Base-by-base conservation (phyloP, 2,329 filamentous ascomycete species). In the Atkinsonella hypoxylon region DNA sequence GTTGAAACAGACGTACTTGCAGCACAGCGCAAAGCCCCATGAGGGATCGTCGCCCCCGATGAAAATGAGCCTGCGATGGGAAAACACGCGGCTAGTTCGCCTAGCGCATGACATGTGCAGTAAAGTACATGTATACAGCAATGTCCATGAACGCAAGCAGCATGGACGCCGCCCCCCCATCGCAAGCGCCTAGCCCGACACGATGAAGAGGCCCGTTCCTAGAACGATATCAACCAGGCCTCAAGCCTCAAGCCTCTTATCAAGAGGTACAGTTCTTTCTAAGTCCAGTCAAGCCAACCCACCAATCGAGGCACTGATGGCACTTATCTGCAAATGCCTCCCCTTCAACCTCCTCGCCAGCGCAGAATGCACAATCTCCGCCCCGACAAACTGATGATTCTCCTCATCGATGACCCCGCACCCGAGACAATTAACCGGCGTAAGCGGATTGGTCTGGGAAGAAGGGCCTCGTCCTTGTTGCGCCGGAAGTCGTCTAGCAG, bases 291-390 rank as follows among this genome's bases (percentile, higher is more conserved):
- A 30, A 43, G n/a, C 10, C 26, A 39, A 30, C 64, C 36, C 70
- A 80, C 86, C 87, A 59, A 95, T 95, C 12, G 87, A 91, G 43
- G 89, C 89, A 59, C 89, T 89, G 57, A 96, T 95, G 13, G 91
- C 91, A 73, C 96, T 96, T 91, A 96, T 96, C 72, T 96, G 90
- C 63, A 96, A 64, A 72, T 96, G 91, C 46, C 89, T 77, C 20
- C 83, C 82, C 69, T 93, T 91, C 57, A 95, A 69, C 64, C 81
- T 83, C 61, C 89, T 77, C 48, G 85, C 80, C 47, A 97, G 74
- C 9, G 84, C 81, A 44, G 87, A 83, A 56, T 83, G 77, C 2
- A 87, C 85, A 1, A 88, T 90, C 61, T 89, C 83, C 56, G 87
- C 69, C 62, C 87, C 77, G 45, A 78, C 80, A 57, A 69, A 67